Conservation (phyloP, 768 basidiomycete genomes). For the Solioccasus polychromus region DNA sequence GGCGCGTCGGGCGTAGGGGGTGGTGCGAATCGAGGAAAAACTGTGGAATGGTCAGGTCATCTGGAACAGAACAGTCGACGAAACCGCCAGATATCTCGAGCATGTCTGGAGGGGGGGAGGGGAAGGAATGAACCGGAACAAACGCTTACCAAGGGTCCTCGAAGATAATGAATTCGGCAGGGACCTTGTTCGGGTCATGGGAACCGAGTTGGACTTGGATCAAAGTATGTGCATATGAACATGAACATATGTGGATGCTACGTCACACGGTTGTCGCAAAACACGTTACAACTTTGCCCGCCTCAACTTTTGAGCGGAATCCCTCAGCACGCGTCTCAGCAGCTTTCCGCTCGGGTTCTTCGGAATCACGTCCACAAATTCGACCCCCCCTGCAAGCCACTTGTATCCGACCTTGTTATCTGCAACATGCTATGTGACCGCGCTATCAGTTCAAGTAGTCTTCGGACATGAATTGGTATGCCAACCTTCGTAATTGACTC, state of each 20-base stretch:
- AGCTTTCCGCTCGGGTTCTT: constrained; percentile 75
- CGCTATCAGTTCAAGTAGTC: neutral
- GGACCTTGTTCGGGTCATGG: too few species aligned
- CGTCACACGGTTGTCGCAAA: too few species aligned
- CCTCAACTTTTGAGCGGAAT: constrained; percentile 37
- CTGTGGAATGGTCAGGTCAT: constrained; percentile 63
- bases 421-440: constrained; percentile 45
- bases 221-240: too few species aligned
- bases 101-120: constrained; percentile 1
- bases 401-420: constrained; percentile 62
- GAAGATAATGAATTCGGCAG: too few species aligned
- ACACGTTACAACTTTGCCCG: too few species aligned
- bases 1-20: constrained; percentile 44
- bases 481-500: constrained; percentile 53
- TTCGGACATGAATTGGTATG: neutral
- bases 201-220: too few species aligned
- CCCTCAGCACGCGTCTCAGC: constrained; percentile 52
- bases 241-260: too few species aligned
- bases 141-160: too few species aligned
- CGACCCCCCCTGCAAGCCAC: constrained; percentile 57
- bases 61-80: constrained; percentile 47
- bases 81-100: constrained; percentile 26
- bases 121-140: neutral
- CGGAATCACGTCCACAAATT: constrained; percentile 59
- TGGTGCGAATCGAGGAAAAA: constrained; percentile 54